A percentile compares a stretch with the other conserved stretches of the same genome.
Conservation (phyloP, 495 filamentous ascomycete species). For the Podospora anserina region DNA sequence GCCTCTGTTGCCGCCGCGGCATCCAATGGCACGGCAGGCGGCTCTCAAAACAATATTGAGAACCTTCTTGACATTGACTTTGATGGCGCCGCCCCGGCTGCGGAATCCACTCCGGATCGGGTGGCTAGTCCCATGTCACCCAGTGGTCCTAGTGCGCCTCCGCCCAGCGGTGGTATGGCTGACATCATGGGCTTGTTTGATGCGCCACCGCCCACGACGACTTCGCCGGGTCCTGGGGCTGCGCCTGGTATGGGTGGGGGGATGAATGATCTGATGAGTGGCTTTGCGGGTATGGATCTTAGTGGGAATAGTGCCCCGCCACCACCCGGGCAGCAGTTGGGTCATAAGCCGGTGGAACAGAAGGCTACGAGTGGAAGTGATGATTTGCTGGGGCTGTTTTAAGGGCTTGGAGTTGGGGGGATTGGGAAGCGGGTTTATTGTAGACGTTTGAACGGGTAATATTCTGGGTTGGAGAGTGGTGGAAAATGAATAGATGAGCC, state of each 20-base stretch:
- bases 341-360: slow-evolving; percentile 33
- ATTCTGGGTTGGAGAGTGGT: not conserved
- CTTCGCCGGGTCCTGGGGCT: slow-evolving; percentile 24
- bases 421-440: not conserved
- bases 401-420: slow-evolving; percentile 18
- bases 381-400: slow-evolving; percentile 89
- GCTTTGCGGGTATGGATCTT: slow-evolving; percentile 77
- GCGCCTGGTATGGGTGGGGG: slow-evolving; percentile 16
- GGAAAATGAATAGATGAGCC: not conserved
- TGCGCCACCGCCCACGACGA: slow-evolving; percentile 25
- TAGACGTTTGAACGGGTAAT: not conserved
- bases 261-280: slow-evolving; percentile 69
- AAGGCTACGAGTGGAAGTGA: slow-evolving; percentile 67
- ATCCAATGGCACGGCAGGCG: slow-evolving; percentile 12
- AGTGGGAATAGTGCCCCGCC: slow-evolving; percentile 58
- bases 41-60: slow-evolving; percentile 74
- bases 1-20: slow-evolving; percentile 70
- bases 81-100: slow-evolving; percentile 87
- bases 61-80: slow-evolving; percentile 98
- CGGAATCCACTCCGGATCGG: slow-evolving; percentile 81
- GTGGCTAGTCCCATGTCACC: slow-evolving; percentile 58
- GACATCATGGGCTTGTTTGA: slow-evolving; percentile 88
- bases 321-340: slow-evolving; percentile 50
- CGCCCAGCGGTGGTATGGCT: slow-evolving; percentile 63
- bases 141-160: slow-evolving; percentile 33